Conservation (phyloP, 768 basidiomycete species). For the Brasilioporus rufonigricans region DNA sequence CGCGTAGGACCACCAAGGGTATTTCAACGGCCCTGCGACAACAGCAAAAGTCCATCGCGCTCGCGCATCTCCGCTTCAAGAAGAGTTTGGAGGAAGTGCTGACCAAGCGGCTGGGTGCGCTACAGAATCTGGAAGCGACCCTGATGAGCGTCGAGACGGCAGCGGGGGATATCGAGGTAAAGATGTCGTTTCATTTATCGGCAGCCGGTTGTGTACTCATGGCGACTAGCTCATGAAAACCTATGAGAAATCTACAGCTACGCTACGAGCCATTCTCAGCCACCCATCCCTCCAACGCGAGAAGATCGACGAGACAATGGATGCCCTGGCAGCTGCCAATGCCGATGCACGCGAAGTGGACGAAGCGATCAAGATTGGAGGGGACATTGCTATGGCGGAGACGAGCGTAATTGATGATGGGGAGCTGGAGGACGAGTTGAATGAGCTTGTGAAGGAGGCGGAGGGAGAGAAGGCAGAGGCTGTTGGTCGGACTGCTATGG, state of each 20-base stretch:
- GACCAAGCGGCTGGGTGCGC: slow-evolving; percentile 67
- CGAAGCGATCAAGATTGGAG: slow-evolving; percentile 67
- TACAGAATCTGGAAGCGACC: slow-evolving; percentile 73
- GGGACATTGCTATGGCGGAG: slow-evolving; percentile 53
- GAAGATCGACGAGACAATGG: slow-evolving; percentile 82
- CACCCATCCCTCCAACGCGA: slow-evolving; percentile 80
- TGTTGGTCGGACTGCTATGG: slow-evolving; percentile 25
- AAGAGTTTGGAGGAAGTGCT: slow-evolving; percentile 81
- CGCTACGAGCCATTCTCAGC: slow-evolving; percentile 70
- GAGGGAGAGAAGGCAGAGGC: slow-evolving; percentile 39
- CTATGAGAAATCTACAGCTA: slow-evolving; percentile 80
- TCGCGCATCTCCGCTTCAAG: slow-evolving; percentile 75
- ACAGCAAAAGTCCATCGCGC: slow-evolving; percentile 70
- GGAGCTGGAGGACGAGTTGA: slow-evolving; percentile 65
- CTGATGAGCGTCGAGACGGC: slow-evolving; percentile 82
- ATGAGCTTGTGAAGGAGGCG: slow-evolving; percentile 47
- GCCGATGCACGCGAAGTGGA: slow-evolving; percentile 83
- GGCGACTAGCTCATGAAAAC: slow-evolving; percentile 71
- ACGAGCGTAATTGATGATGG: slow-evolving; percentile 51
- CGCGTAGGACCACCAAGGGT: slow-evolving; percentile 59
- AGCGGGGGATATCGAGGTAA: slow-evolving; percentile 85
- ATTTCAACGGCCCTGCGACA: slow-evolving; percentile 63
- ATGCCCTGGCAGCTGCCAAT: slow-evolving; percentile 80
- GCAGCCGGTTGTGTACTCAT: not conserved
- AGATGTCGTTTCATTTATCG: slow-evolving; percentile 11